Evolutionary conservation across 768 basidiomycete species (phyloP), one percentile per base, ranked within the genome.

Genomic region (Pisolithus orientalis): DNA sequence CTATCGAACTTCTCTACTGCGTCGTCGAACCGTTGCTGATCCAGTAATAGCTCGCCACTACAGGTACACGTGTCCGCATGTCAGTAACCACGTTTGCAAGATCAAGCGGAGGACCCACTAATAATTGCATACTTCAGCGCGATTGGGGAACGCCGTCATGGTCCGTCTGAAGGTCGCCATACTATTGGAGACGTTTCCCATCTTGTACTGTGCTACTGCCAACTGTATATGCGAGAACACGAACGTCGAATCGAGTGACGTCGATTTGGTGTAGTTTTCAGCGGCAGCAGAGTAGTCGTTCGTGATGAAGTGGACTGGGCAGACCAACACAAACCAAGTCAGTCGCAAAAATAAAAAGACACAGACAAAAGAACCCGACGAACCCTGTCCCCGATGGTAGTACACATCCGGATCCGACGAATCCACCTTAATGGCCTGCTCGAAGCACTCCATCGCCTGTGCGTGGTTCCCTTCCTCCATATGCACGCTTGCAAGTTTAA

Each of bases 141-240:
- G 76, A 17, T 85, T 74, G 6, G 91, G 89, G 85, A 97, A 96
- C 44, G 81, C 74, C 59, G 84, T 80, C 67, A 97, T 74, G 40
- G 94, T 89, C 61, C 81, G 73, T 59, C 93, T 75, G 80, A 98
- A 99, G 9, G 85, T 89, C 14, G 85, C 88, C 90, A 95, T 93
- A 62, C 87, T 87, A 57, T 85, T 85, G 17, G 79, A 82, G 10
- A 86, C 62, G 56, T 90, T 79, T 31, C 82, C 88, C 51, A 80
- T 67, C 77, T 98, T 97, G 82, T 98, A 99, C 67, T 92, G 88
- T 37, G 95, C 96, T 24, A 98, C 96, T 1, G 95, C 96, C 49
- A 92, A 80, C 65, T 99, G 95, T 55, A 99, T 95, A 61, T 98
- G 96, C 55, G 87, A 90, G 77, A 97, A 99, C 55, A 98, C 93